Evolutionary conservation across 192 early-diverging fungal species (phyloP), one percentile per base, ranked within the genome.

Genomic region (Backusella parvicylindrica): DNA sequence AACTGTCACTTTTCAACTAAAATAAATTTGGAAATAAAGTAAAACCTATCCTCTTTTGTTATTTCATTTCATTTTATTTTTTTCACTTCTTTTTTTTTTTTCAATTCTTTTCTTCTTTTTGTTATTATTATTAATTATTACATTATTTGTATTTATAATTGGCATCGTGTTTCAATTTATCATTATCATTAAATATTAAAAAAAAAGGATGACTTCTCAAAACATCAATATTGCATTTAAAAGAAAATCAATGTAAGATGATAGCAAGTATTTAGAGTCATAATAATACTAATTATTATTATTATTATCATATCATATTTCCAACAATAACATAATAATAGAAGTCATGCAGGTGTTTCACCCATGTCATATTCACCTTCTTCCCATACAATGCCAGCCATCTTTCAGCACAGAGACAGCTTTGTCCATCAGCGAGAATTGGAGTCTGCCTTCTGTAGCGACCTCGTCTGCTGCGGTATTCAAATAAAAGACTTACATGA

Each of bases 391-490:
- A 74, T 60, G 37, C 72, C 72, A 32, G 50, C 72, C 23, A 53
- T 60, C n/a, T 74, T 74, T 38, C 74, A 40, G 4, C 74, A 75
- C 31, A 41, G 74, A 47, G 74, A 75, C 37, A 75, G 74, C 49
- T 75, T 68, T 68, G 74, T 75, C 13, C 74, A 75, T 33, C 74
- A 75, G 56, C 36, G 87, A 78, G 91, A 91, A 47, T 87, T 97
- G 4, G 96, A 98, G 79, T 91, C 92, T 79, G 86, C 89, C 68
- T 98, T 96, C 81, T 97, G 95, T 85, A 92, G 92, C 81, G 94
- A 98, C 88, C 96, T 97, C 68, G 87, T 87, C 41, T 98, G 97
- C 86, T 98, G 97, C 73, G 95, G 95, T 28, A 88, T 94, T 31
- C 81, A 89, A 41, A 86, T 98, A 63, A 89, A 86, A 70, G 93